Base-by-base conservation (phyloP, 2,329 filamentous ascomycete genomes). In the Cladophialophora chaetospira region DNA sequence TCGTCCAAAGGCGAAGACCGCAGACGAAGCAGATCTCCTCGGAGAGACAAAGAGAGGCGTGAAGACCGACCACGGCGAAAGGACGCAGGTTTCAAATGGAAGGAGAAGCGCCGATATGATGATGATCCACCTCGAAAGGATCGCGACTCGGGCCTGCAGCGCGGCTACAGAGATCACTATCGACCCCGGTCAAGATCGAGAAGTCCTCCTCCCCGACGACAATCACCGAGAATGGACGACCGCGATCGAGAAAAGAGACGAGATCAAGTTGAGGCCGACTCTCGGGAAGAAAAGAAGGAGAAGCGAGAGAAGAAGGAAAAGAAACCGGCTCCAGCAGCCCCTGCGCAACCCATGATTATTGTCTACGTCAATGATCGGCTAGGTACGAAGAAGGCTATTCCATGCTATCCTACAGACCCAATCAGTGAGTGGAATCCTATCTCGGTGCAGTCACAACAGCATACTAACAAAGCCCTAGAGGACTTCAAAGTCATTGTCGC, bases 291-390 rank as follows among this genome's bases (percentile, higher is more conserved):
- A 57, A 60, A 65, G 66, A 59, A 68, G 36, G 58, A 65, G 63
- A 64, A 69, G 59, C 52, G 62, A 61, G 69, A 69, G 33, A 35
- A 53, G 63, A 65, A 59, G 46, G 56, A 60, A 54, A 62, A 36
- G 51, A 62, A 52, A 46, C 31, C 65, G 25, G 51, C 69, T 5
- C 60, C 71, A 26, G 68, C 75, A 5, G 68, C 72, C 60, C 72
- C 70, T 35, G 75, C 79, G 4, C 88, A 95, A 69, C 87, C 91
- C 55, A 95, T 97, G 88, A 97, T 97, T 65, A 84, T 96, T 49
- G 92, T 97, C 15, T 85, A 93, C 68, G 86, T 97, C 69, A 97
- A 97, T 71, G 93, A 97, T 73, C 84, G 93, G n/a, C 78, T 97
- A 31, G 93, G 93, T 10, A 97, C 93, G n/a, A 96, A 96, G 69